Conservation (phyloP, 176 grass and related monocot genomes). For the Olyra latifolia region DNA sequence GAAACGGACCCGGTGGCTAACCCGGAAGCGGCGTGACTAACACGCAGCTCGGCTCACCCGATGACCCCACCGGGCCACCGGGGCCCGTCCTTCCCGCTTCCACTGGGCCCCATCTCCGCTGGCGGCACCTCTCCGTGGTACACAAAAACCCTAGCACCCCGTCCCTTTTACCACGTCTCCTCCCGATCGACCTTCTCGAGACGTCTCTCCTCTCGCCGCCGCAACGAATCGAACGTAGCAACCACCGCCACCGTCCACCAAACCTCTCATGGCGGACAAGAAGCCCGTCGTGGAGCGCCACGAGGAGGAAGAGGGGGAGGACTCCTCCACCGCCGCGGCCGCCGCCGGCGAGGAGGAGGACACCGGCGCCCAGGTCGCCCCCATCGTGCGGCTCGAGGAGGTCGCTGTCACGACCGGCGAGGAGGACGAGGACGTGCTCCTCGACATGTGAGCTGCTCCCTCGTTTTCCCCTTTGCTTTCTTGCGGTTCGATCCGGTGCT, state of each 20-base stretch:
- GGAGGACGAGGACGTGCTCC: conserved; percentile 63
- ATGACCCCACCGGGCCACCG: not conserved
- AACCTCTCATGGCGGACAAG: conserved; percentile 45
- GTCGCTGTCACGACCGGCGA: conserved; percentile 63
- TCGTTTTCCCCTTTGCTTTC: not conserved
- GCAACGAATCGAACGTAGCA: not conserved
- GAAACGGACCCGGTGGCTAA: not conserved
- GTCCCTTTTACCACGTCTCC: not conserved
- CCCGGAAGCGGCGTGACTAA: not conserved
- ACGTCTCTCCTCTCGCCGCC: not conserved
- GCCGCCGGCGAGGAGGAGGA: conserved; percentile 70
- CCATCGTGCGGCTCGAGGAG: conserved; percentile 69
- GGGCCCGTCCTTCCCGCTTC: not conserved
- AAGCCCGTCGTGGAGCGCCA: conserved; percentile 46
- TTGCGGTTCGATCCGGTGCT: conserved; percentile 3
- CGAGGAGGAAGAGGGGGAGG: conserved; percentile 30
- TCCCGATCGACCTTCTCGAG: not conserved
- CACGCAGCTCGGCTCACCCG: not conserved
- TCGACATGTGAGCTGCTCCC: conserved; percentile 51
- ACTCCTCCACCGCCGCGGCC: not conserved
- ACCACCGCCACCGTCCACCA: not conserved
- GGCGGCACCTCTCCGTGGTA: conserved; percentile 11
- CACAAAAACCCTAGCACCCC: conserved; percentile 50
- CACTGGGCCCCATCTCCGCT: not conserved
- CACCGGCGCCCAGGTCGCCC: conserved; percentile 69